Percentiles rank a stretch among this genome's conserved stretches.
Evolutionary conservation across 1,139 yeast genomes (phyloP).

Genomic region (Suhomyces coccinellae): DNA sequence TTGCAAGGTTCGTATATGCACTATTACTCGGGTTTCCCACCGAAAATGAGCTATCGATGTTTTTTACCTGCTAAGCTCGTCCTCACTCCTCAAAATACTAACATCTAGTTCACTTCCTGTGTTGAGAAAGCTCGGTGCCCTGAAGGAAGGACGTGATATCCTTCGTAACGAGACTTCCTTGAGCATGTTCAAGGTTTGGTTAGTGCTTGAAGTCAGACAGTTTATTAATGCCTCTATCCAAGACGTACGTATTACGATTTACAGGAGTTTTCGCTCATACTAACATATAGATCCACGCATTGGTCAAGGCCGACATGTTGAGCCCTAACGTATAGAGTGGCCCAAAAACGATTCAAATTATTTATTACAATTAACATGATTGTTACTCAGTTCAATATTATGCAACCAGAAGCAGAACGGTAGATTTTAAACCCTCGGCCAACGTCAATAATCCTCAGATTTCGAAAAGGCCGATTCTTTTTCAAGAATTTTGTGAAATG

Average conservation of each 20-base stretch:
- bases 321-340: conserved; percentile 41
- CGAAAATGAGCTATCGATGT: conserved; percentile 24
- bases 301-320: conserved; percentile 53
- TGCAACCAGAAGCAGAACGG: no score
- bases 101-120: conserved; percentile 78
- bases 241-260: conserved; percentile 44
- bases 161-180: conserved; percentile 59
- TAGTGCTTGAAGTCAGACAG: conserved; percentile 85
- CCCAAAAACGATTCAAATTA: no score
- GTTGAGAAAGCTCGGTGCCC: conserved; percentile 75
- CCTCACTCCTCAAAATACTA: conserved; percentile 21
- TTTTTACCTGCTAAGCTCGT: conserved; percentile 4
- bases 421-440: no score
- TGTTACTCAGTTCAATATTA: no score
- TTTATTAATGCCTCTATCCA: conserved; percentile 82
- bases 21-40: conserved; percentile 60
- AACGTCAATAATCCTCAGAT: no score
- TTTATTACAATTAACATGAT: no score
- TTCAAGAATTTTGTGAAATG: no score
- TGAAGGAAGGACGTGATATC: conserved; percentile 62
- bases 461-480: no score
- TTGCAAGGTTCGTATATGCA: conserved; percentile 88
- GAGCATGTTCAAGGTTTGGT: conserved; percentile 88
- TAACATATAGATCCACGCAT: conserved; percentile 41
- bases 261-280: conserved; percentile 15